Base-by-base conservation (phyloP, 768 basidiomycete genomes). In the Boletellus emodensis region DNA sequence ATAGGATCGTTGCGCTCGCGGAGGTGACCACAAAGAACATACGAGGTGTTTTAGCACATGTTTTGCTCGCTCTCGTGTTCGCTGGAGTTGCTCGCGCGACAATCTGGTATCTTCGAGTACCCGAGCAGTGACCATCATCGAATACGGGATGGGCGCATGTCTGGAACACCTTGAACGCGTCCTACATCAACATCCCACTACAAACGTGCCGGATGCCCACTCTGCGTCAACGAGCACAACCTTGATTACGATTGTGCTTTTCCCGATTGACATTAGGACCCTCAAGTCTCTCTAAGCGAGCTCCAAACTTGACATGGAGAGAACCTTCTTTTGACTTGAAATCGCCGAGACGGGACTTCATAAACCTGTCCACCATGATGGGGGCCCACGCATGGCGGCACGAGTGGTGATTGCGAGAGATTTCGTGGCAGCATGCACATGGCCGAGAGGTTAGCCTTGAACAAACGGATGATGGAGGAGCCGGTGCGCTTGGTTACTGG, bases 161-260 rank as follows among this genome's bases (percentile, higher is more conserved):
- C 69, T 81, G 71, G 67, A 72, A 72, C 54, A 75, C 74, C 3
- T 70, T 76, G 22, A 75, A 75, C n/a, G 67, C 72, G 6, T 59
- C 63, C n/a, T 83, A 73, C 64, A 74, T 84, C 48, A 59, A 68
- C 10, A 70, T 74, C 37, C 82, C 82, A n/a, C 72, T 84, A 41
- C 57, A 66, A 18, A 50, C 57, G 2, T 26, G 24, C 24, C 4
- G 24, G 24, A 26, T 26, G 70, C 69, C 18, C 60, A 54, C 39
- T 20, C 20, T 20, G 20, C 20, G 20, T 20, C 20, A 20, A 20
- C 20, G 20, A 20, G 20, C 64, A 67, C 50, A 62, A 62, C 40
- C 60, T 65, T 6, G 63, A 66, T 28, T 54, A 54, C 26, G 20
- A 20, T 20, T 3, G 20, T 20, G 22, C 48, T 4, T 26, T 26